Evolutionary conservation across 441 rosid genomes (phyloP), one percentile per base, ranked within the genome.

Genomic region (Erysimum cheiri): DNA sequence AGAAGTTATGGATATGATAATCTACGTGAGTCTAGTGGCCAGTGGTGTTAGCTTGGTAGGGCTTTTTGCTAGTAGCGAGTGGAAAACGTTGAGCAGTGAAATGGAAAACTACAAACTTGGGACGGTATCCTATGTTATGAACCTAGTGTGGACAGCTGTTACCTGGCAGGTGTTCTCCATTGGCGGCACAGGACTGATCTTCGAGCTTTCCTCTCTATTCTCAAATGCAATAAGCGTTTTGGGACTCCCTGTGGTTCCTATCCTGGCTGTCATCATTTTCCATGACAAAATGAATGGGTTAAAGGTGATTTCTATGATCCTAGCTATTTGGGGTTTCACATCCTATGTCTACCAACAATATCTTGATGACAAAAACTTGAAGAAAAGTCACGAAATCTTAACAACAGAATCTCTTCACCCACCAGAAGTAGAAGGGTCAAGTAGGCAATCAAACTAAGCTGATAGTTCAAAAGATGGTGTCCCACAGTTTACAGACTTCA

Each of bases 271-370:
- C 60, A 79, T 89, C 49, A 56, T 86, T 44, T 84, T 92, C 75
- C 76, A 75, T 56, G 94, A 89, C 48, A 75, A 77, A 43, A 85
- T 91, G 91, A 74, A 81, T 63, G 91, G 85, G 15, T 64, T 84
- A 12, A 92, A 89, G 80, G 85, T 53, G 17, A 75, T 88, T 33
- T 72, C 96, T 6, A 78, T 92, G 89, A 69, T 77, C 37, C 41
- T 88, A 67, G 90, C 93, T 9, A 57, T 82, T 8, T 91, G 96
- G 97, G 97, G 96, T 32, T 81, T 83, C 60, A 10, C 64, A 50
- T 85, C 88, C 0, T 85, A 76, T 44, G 73, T 67, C 9, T 85
- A 82, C 60, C 88, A 85, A 68, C 86, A 82, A 28, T 81, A 79
- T 68, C 82, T 80, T 2, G 84, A 80, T 32, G 81, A 80, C n/a